phyloP scores from a whole-genome alignment of 306 rosid species.

The Canavalia gladiata region DNA sequence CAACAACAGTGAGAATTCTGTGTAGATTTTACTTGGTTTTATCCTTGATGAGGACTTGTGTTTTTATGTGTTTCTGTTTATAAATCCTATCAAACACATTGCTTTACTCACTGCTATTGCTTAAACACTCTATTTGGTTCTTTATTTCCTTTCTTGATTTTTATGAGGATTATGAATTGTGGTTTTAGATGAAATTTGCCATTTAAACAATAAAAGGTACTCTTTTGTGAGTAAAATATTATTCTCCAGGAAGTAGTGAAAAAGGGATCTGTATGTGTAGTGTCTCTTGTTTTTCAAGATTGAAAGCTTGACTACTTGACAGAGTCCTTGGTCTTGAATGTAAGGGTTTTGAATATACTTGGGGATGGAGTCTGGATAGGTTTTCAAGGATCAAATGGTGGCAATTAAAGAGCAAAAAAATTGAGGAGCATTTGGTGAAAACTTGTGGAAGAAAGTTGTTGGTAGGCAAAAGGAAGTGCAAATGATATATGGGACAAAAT shows the following conservation, averaged over 20 bases:
- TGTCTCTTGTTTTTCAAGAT: background rate
- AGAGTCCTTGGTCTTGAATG: background rate
- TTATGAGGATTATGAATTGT: constrained; percentile 29
- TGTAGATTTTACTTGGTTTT: constrained; percentile 37
- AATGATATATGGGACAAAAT: background rate
- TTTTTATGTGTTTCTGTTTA: constrained; percentile 19
- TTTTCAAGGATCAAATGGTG: constrained; percentile 7
- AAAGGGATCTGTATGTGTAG: constrained; percentile 29
- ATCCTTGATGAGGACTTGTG: constrained; percentile 38
- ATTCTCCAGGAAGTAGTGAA: constrained; percentile 26
- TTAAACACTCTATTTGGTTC: constrained; percentile 30
- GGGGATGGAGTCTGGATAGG: background rate
- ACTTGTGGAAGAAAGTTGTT: background rate
- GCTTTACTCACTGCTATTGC: constrained; percentile 36
- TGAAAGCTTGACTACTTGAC: background rate
- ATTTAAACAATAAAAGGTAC: background rate
- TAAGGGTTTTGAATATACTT: background rate
- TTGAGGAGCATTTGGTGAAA: background rate
- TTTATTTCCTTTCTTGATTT: constrained; percentile 28
- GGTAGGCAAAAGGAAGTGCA: background rate
- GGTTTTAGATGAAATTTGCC: constrained; percentile 30
- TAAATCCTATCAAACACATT: constrained; percentile 37
- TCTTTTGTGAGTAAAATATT: constrained; percentile 36
- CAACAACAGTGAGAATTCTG: constrained; percentile 90
- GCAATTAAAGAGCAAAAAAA: background rate